phyloP scores from a whole-genome alignment of 2,329 filamentous ascomycete species.

The Phyllosticta citriasiana region DNA sequence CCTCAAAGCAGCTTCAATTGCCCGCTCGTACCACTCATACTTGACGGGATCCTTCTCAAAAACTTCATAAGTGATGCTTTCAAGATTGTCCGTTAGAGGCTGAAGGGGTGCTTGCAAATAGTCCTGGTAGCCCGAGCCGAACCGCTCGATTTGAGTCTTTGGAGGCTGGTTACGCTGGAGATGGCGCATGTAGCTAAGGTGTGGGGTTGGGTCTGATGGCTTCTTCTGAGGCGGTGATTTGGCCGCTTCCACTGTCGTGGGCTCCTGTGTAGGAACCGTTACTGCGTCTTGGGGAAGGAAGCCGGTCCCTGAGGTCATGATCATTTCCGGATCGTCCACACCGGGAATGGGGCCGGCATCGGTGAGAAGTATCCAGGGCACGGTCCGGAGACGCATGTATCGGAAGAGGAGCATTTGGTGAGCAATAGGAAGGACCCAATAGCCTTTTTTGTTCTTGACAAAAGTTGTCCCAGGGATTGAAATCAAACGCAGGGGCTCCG shows the following conservation, averaged over 20 bases:
- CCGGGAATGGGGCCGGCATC: slow-evolving; percentile 48
- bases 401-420: slow-evolving; percentile 49
- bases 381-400: slow-evolving; percentile 46
- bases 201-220: slow-evolving; percentile 46
- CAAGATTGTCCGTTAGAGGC: slow-evolving; percentile 88
- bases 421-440: slow-evolving; percentile 47
- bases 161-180: slow-evolving; percentile 73
- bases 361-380: slow-evolving; percentile 52
- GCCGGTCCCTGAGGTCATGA: slow-evolving; percentile 27
- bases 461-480: slow-evolving; percentile 45
- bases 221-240: slow-evolving; percentile 31
- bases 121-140: slow-evolving; percentile 72
- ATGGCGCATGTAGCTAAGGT: slow-evolving; percentile 75
- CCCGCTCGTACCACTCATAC: slow-evolving; percentile 88
- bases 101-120: slow-evolving; percentile 93
- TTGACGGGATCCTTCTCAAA: slow-evolving; percentile 98
- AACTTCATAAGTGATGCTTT: slow-evolving; percentile 95
- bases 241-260: slow-evolving; percentile 60
- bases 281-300: slow-evolving; percentile 32
- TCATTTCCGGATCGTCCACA: slow-evolving; percentile 30
- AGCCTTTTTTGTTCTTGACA: slow-evolving; percentile 48
- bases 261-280: slow-evolving; percentile 31
- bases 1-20: slow-evolving; percentile 66
- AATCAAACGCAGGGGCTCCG: slow-evolving; percentile 50
- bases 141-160: slow-evolving; percentile 52